phyloP scores from a whole-genome alignment of 306 rosid species.

The Dryas alaskensis region DNA sequence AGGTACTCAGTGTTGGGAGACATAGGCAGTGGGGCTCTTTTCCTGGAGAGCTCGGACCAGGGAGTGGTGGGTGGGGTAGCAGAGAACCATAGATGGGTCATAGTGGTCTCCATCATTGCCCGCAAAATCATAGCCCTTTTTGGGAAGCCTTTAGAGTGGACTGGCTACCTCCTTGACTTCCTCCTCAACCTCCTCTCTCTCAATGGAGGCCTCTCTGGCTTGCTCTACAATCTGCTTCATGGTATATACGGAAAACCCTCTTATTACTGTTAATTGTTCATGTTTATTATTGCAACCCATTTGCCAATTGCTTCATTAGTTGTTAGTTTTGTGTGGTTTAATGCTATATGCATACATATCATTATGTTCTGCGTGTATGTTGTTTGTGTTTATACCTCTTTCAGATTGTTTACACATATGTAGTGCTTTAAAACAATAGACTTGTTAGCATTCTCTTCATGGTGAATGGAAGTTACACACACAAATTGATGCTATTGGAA shows the following conservation, averaged over 20 bases:
- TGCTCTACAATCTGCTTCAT: conserved; percentile 44
- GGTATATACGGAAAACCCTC: conserved; percentile 33
- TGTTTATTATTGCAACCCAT: background rate
- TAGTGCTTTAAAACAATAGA: too few relatives aligned
- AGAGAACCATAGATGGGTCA: conserved; percentile 49
- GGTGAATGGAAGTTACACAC: background rate
- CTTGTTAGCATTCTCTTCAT: background rate
- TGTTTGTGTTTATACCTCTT: background rate
- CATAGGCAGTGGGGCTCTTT: conserved; percentile 26
- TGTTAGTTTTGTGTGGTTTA: background rate
- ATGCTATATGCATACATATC: background rate
- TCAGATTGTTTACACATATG: background rate
- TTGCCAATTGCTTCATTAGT: background rate
- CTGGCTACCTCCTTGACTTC: conserved; percentile 59
- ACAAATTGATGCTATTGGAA: background rate
- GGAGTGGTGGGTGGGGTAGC: conserved; percentile 21
- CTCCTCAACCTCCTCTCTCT: conserved; percentile 61
- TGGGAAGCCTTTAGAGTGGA: conserved; percentile 60
- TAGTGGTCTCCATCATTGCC: conserved; percentile 49
- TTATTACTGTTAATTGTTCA: too few relatives aligned
- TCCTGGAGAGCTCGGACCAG: conserved; percentile 44
- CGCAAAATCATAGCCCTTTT: conserved; percentile 49
- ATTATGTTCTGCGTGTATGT: background rate
- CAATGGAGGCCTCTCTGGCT: conserved; percentile 47
- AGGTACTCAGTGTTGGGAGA: conserved; percentile 33